These are phyloP conservation scores for Neonectria coccinea DNA, from an alignment of 2,329 filamentous ascomycete genomes.

Conservation along the genomic window DNA sequence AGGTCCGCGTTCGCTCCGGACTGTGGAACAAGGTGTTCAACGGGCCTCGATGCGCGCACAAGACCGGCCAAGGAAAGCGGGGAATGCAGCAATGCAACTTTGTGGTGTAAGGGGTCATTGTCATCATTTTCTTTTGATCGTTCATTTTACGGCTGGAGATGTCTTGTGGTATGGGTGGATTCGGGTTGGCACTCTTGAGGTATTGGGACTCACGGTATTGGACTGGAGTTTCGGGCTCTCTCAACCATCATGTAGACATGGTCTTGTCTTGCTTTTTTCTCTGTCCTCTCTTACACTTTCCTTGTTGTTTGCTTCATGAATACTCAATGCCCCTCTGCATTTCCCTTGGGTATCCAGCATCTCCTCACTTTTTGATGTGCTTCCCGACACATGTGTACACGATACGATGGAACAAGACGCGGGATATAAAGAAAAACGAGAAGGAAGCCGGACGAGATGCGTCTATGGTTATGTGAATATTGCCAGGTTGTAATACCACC, in stretches of 20 bases:
- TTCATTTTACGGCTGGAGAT: slow-evolving; percentile 21
- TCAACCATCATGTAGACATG: slow-evolving; percentile 44
- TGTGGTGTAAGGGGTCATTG: slow-evolving; percentile 30
- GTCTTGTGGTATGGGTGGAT: slow-evolving; percentile 26
- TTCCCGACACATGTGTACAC: slow-evolving; percentile 24
- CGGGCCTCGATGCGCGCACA: slow-evolving; percentile 27
- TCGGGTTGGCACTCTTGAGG: slow-evolving; percentile 37
- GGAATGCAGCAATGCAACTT: slow-evolving; percentile 29
- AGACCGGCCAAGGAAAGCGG: slow-evolving; percentile 23
- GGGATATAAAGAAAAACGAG: slow-evolving; percentile 7
- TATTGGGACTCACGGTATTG: slow-evolving; percentile 37
- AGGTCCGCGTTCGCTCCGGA: slow-evolving; percentile 12
- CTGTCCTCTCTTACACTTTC: slow-evolving; percentile 24
- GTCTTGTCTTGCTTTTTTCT: slow-evolving; percentile 31
- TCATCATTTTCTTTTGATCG: slow-evolving; percentile 20
- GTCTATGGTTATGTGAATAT: neutral
- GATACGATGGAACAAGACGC: slow-evolving; percentile 12
- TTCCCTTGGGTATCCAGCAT: slow-evolving; percentile 25
- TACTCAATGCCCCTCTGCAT: slow-evolving; percentile 38
- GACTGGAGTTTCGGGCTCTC: slow-evolving; percentile 44
- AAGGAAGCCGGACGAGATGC: slow-evolving; percentile 6
- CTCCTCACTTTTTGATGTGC: slow-evolving; percentile 36
- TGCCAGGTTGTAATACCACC: slow-evolving; percentile 3
- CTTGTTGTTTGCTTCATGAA: slow-evolving; percentile 32
- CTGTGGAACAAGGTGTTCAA: slow-evolving; percentile 42